Conservation (phyloP, 2,329 filamentous ascomycete species). For the Curvularia verruculosa region DNA sequence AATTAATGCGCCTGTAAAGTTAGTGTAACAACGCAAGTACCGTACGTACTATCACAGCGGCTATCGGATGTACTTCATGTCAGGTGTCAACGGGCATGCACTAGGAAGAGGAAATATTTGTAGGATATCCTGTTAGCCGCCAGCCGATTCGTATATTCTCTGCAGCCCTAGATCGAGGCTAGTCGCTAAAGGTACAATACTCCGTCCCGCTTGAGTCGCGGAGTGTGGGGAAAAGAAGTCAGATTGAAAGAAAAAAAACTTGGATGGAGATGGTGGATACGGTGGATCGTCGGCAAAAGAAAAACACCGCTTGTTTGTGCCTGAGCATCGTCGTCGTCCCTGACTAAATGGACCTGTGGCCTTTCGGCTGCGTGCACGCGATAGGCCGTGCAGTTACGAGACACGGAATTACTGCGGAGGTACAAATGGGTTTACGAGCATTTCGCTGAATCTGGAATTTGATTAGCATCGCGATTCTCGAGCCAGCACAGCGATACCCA, state of each 20-base stretch:
- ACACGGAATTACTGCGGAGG: constrained; percentile 59
- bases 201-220: constrained; percentile 12
- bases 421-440: constrained; percentile 78
- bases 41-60: neutral
- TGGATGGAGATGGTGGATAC: constrained; percentile 13
- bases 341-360: constrained; percentile 32
- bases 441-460: constrained; percentile 70
- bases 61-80: constrained; percentile 5
- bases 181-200: constrained; percentile 15
- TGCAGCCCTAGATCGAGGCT: constrained; percentile 7
- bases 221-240: constrained; percentile 7
- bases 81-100: constrained; percentile 24
- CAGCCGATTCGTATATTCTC: constrained; percentile 9
- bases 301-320: neutral
- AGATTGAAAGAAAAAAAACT: constrained; percentile 6
- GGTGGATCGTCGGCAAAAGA: constrained; percentile 10
- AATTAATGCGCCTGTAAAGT: neutral
- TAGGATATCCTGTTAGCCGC: neutral
- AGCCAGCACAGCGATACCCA: constrained; percentile 33
- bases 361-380: constrained; percentile 2
- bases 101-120: constrained; percentile 21
- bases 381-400: neutral
- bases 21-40: neutral
- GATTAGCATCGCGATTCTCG: constrained; percentile 13
- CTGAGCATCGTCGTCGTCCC: constrained; percentile 2